Base-by-base conservation (phyloP, 805 yeast species). In the Barnettozyma sp. region DNA sequence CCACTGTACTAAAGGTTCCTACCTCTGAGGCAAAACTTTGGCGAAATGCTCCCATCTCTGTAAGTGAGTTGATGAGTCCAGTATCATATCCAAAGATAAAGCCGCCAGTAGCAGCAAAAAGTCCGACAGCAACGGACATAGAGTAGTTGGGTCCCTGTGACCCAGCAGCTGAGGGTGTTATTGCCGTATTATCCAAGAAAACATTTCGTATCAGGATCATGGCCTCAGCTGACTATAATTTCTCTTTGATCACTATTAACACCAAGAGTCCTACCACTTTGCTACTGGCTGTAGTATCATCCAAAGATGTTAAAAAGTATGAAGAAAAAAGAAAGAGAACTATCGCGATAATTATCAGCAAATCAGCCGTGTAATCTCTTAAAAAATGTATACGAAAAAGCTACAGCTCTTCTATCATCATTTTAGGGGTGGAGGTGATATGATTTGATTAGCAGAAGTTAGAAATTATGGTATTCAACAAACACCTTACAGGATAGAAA, bases 61-160 rank as follows among this genome's bases (percentile, higher is more conserved):
- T 54, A 6, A 86, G 62, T 42, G 84, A 85, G 54, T 85, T 85
- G 34, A 85, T 80, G 31, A 84, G 62, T 2, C 95, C 95, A 0
- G 96, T 86, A 56, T 86, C 95, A 54, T 83, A 87, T 2, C 95
- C 95, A 54, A 81, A 86, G 27, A 86, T 63, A 54, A 86, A 82
- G 0, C 95, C 96, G 19, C 95, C 95, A n/a, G 83, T 71, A 11
- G 95, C 94, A 9, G 92, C 90, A 41, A 85, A 78, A 16, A 74
- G 53, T 40, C 94, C 95, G 4, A 86, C 88, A 7, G 71, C 61
- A 22, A 82, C 56, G 4, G 94, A 85, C 69, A 79, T 75, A 30
- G 67, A 59, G 3, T 78, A 66, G 0, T 85, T 74, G 47, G 65
- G 71, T 4, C 45, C 49, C 33, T 48, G 56, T 0, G 71, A 52